Evolutionary conservation across 805 yeast genomes (phyloP), one percentile per base, ranked within the genome.

Genomic region (Saturnispora kantuleensis): DNA sequence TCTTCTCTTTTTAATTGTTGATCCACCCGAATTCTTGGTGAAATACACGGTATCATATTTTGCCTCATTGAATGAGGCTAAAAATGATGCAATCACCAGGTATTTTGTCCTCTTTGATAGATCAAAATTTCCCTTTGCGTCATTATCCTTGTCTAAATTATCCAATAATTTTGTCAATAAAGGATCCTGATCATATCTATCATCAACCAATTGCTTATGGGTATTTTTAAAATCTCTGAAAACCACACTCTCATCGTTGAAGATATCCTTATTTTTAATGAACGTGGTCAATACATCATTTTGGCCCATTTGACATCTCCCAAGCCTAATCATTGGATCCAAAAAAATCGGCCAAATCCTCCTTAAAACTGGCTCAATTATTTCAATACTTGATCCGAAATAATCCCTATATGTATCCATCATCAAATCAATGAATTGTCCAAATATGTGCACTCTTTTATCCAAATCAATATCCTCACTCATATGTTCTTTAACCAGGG

Each of bases 31-130:
- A 37, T 82, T 66, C 48, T 71, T 77, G 30, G 96, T 81, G 55
- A 85, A 89, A 43, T 75, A 66, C 42, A 77, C 73, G 54, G 79
- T 65, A 60, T 88, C 97, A 55, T 73, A 73, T 48, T 76, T 74
- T 2, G 81, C 78, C 29, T 81, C 84, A 45, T 78, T 76, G 56
- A 75, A 84, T 0, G 96, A 86, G 1, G 95, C 94, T 39, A 88
- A 64, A 58, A 83, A 89, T 1, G 95, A 80, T 1, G 96, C 86
- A 30, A 87, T 72, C 12, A 88, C 62, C n/a, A 89, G 62, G 56
- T 74, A 85, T 56, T 84, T 83, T 2, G 90, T 73, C 41, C 75
- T 71, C 8, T 56, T 57, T 0, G 89, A 77, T 35, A 84, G 63
- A 50, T 79, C 81, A 42, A 55, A 59, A 43, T 56, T 50, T 2